phyloP scores from a whole-genome alignment of 306 rosid genomes.

The Geum urbanum region DNA sequence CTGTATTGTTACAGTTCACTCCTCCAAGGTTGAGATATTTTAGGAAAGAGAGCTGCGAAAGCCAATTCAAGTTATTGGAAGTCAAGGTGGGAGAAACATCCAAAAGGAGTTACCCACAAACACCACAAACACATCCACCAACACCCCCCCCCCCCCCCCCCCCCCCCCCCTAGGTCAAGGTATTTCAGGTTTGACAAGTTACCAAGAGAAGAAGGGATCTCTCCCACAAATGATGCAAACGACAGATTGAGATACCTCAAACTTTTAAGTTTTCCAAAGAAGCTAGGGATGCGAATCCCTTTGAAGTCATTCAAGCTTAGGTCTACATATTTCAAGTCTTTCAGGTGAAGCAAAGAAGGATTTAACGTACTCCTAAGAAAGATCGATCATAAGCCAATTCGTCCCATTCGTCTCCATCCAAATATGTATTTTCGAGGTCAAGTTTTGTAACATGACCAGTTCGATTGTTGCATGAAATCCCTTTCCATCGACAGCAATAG shows the following conservation, averaged over 20 bases:
- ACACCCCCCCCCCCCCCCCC: no score
- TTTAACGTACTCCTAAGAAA: conserved; percentile 6
- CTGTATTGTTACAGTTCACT: conserved; percentile 1
- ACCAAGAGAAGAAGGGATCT: background rate
- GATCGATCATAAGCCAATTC: no score
- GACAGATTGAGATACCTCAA: conserved; percentile 5
- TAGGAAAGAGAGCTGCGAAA: conserved; percentile 25
- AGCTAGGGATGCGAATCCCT: conserved; percentile 19
- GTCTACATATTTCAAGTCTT: conserved; percentile 32
- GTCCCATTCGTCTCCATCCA: no score
- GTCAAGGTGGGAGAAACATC: no score
- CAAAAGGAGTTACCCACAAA: no score
- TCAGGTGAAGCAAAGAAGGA: conserved; percentile 29
- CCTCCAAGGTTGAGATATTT: conserved; percentile 18
- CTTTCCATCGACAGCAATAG: conserved; percentile 6
- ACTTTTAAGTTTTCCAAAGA: background rate
- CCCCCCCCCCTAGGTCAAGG: background rate
- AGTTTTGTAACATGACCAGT: background rate
- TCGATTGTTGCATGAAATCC: background rate
- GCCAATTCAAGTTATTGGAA: background rate
- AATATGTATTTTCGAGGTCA: background rate
- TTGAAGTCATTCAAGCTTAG: conserved; percentile 31
- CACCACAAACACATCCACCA: no score
- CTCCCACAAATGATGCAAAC: background rate
- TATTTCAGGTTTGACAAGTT: background rate